Conservation (phyloP, 1,284 basidiomycete genomes). For the Taiwanofungus camphoratus region DNA sequence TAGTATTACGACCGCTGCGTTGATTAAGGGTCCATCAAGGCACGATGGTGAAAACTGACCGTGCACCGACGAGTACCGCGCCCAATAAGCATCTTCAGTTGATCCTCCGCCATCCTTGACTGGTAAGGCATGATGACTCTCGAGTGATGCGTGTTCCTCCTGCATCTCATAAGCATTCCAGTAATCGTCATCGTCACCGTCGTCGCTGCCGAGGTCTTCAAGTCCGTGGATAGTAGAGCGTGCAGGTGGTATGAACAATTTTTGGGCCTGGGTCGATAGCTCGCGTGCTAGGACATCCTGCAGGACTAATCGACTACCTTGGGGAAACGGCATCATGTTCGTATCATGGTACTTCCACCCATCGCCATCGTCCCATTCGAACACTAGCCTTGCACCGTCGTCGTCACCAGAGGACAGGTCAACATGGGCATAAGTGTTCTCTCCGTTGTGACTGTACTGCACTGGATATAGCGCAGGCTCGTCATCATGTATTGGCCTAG, state of each 20-base stretch:
- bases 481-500: conserved; percentile 33
- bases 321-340: conserved; percentile 67
- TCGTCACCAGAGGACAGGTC: conserved; percentile 36
- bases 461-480: conserved; percentile 32
- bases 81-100: conserved; percentile 73
- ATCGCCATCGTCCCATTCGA: conserved; percentile 52
- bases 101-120: conserved; percentile 27
- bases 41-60: conserved; percentile 35
- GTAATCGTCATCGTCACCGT: conserved; percentile 48
- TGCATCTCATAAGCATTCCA: conserved; percentile 56
- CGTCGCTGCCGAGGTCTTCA: conserved; percentile 21
- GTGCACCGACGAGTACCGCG: conserved; percentile 60
- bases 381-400: conserved; percentile 52
- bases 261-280: conserved; percentile 9
- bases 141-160: conserved; percentile 21
- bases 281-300: conserved; percentile 24
- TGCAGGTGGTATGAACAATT: too few relatives aligned
- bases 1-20: too few relatives aligned
- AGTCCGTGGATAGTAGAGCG: too few relatives aligned
- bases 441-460: conserved; percentile 54
- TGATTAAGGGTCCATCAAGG: not conserved
- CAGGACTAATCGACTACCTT: conserved; percentile 38
- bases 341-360: conserved; percentile 70
- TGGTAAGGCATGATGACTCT: conserved; percentile 8
- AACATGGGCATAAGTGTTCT: conserved; percentile 57